Evolutionary conservation across 495 filamentous ascomycete genomes (phyloP), one percentile per base, ranked within the genome.

Genomic region (Aspergillus olivimuriae): DNA sequence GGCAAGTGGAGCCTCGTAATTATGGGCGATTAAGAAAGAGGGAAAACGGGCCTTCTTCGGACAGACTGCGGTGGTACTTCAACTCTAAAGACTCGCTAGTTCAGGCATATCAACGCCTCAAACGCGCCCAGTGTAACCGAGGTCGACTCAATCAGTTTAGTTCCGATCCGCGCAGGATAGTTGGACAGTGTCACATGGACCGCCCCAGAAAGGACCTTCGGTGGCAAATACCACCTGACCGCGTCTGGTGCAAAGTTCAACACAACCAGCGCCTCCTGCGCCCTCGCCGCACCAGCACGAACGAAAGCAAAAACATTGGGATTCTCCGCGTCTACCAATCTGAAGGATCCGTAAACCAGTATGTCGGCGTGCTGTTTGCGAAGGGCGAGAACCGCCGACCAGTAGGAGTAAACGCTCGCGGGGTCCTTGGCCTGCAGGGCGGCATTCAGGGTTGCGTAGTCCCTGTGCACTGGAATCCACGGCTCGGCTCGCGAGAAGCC

Each of bases 401-500:
- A 80, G 42, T 69, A 78, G 1, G 48, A 43, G 47, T 70, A 55
- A 14, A 74, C 58, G 16, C 47, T 51, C 11, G 58, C 37, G 3
- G 31, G 41, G 38, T 68, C 56, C 10, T 38, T 42, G n/a, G 50
- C 52, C 44, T 77, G 73, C 7, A 44, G 37, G 9, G 57, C 55
- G 16, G 60, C 69, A 43, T 75, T 77, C 53, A 62, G 55, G 7
- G 50, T 40, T 3, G 23, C 20, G 37, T 73, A 69, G 33, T 71
- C 59, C 17, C 74, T 69, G 52, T 78, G 67, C 18, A 72, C 58
- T 3, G 67, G 56, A 60, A 79, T 76, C 76, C 76, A 80, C 0
- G 76, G 68, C 18, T 61, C 58, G 2, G 46, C 66, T 12, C 40
- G 46, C 2, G 63, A 66, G 44, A 74, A 76, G 11, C 74, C 72